A percentile compares a stretch with the other conserved stretches of the same genome.
Evolutionary conservation across 495 filamentous ascomycete genomes (phyloP).

Genomic region (Neurospora sp.): DNA sequence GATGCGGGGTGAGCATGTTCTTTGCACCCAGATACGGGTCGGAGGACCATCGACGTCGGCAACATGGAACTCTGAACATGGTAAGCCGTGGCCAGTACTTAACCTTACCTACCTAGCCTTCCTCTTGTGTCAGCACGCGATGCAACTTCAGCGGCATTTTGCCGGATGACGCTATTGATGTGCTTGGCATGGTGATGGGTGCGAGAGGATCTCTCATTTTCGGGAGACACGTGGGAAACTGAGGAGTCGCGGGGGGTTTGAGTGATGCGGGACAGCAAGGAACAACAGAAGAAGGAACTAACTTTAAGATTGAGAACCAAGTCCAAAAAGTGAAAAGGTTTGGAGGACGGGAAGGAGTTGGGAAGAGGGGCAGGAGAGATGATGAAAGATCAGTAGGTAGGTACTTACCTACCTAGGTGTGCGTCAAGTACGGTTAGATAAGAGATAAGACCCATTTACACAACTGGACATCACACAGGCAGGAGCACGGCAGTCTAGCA

Average conservation of each 20-base stretch:
- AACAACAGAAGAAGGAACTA: background rate
- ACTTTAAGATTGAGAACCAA: background rate
- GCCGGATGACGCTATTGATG: background rate
- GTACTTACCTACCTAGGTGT: background rate
- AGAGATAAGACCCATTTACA: background rate
- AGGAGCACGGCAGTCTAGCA: background rate
- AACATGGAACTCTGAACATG: background rate
- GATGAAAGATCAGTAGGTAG: background rate
- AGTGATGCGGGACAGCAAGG: background rate
- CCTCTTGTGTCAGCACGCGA: background rate
- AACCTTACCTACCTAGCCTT: background rate
- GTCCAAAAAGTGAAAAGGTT: background rate
- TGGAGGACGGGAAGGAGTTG: background rate
- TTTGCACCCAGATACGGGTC: background rate
- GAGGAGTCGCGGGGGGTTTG: background rate
- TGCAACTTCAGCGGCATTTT: background rate
- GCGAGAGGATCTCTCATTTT: background rate
- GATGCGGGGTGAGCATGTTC: background rate
- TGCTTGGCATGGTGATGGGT: background rate
- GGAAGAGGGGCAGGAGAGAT: background rate
- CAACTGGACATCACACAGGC: background rate
- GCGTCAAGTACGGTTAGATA: background rate
- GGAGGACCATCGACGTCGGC: background rate
- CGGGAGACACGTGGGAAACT: background rate
- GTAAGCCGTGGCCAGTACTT: background rate